Conservation (phyloP, 495 filamentous ascomycete genomes). For the Massariosphaeria phaeospora region DNA sequence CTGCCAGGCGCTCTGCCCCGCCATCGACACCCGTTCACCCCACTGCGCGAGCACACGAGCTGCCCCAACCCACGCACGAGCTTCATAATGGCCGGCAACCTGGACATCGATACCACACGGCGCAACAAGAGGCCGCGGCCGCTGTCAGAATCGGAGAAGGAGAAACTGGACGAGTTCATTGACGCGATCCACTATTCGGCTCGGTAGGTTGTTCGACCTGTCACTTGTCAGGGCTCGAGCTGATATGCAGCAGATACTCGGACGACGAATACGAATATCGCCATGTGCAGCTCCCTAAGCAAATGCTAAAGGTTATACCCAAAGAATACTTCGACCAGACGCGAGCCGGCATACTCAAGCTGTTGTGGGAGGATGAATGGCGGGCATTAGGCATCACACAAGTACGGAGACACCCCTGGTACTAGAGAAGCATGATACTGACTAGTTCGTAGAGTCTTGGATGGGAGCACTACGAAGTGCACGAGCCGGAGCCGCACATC, state of each 20-base stretch:
- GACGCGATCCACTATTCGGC: slow-evolving; percentile 94
- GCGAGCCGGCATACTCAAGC: slow-evolving; percentile 89
- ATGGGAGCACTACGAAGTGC: slow-evolving; percentile 99
- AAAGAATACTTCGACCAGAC: slow-evolving; percentile 88
- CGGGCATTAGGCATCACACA: slow-evolving; percentile 92
- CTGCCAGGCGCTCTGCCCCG: slow-evolving; percentile 8
- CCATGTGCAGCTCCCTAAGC: slow-evolving; percentile 93
- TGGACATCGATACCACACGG: slow-evolving; percentile 71
- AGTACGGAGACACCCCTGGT: slow-evolving; percentile 47
- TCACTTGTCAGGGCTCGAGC: not conserved
- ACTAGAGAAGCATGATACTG: not conserved
- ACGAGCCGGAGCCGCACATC: slow-evolving; percentile 97
- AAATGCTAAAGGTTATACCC: slow-evolving; percentile 95
- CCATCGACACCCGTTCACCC: slow-evolving; percentile 1
- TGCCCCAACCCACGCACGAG: not conserved
- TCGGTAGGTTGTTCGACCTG: slow-evolving; percentile 52
- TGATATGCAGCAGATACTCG: slow-evolving; percentile 58
- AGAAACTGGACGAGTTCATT: slow-evolving; percentile 80
- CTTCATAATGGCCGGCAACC: slow-evolving; percentile 20
- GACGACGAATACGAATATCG: slow-evolving; percentile 88
- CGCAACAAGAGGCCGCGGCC: slow-evolving; percentile 80
- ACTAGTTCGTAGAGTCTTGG: slow-evolving; percentile 68
- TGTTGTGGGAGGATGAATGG: slow-evolving; percentile 99
- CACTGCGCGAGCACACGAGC: slow-evolving; percentile 25
- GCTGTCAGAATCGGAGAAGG: slow-evolving; percentile 72